Conservation (phyloP, 192 early-diverging fungal genomes). For the Piromyces finnis region DNA sequence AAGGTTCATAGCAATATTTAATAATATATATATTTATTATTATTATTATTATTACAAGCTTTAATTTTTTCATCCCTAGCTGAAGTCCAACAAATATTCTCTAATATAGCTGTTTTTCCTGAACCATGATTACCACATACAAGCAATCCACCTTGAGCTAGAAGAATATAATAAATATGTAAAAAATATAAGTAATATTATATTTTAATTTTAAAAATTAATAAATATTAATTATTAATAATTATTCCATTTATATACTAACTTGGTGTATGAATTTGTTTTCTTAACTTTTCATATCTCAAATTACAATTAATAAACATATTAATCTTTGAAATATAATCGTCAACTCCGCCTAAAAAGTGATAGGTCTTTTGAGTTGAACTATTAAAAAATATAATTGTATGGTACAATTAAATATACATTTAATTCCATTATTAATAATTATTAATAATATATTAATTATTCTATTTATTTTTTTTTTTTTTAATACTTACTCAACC, state of each 20-base stretch:
- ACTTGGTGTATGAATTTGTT: not conserved
- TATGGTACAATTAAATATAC: no score
- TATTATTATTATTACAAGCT: no score
- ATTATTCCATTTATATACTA: not conserved
- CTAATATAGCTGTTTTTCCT: slow-evolving; percentile 50
- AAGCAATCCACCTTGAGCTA: slow-evolving; percentile 33
- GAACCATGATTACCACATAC: slow-evolving; percentile 53
- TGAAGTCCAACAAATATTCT: slow-evolving; percentile 10
- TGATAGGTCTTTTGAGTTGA: slow-evolving; percentile 8
- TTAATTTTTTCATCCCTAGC: not conserved
- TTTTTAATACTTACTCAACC: not conserved
- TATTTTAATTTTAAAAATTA: no score
- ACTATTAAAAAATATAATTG: no score
- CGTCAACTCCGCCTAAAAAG: not conserved
- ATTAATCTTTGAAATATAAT: not conserved
- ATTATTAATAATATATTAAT: no score
- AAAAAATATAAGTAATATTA: no score
- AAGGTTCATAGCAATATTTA: no score
- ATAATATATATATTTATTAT: no score
- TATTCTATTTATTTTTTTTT: no score
- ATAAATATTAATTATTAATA: no score
- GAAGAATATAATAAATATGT: no score
- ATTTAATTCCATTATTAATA: no score
- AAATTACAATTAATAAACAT: slow-evolving; percentile 6
- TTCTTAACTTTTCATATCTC: not conserved